A percentile compares a stretch with the other conserved stretches of the same genome.
phyloP scores from a whole-genome alignment of 2,329 filamentous ascomycete species.

The Colletotrichum limetticola region DNA sequence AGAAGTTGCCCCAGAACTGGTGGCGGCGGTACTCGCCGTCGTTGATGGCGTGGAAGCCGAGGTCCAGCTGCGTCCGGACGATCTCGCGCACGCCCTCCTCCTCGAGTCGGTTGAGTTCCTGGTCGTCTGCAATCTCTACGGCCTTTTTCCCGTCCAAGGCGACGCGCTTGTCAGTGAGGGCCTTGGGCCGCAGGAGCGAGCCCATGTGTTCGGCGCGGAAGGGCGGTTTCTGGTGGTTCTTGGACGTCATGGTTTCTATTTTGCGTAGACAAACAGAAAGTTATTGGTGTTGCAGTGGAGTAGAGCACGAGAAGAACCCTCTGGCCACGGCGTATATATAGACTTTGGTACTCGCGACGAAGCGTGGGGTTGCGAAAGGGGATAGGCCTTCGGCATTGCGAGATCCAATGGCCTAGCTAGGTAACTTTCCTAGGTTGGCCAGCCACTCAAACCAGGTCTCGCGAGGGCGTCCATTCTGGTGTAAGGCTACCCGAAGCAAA shows the following conservation, averaged over 20 bases:
- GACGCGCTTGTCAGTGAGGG: constrained; percentile 45
- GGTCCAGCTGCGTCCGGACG: constrained; percentile 73
- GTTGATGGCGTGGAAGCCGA: constrained; percentile 74
- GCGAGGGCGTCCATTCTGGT: neutral
- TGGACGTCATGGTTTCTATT: constrained; percentile 14
- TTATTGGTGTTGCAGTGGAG: no score
- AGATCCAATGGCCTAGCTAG: neutral
- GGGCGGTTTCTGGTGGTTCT: constrained; percentile 52
- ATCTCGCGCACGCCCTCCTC: constrained; percentile 73
- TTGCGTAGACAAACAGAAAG: neutral
- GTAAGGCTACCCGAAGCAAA: neutral
- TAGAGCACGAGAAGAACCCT: no score
- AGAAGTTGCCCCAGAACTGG: constrained; percentile 48
- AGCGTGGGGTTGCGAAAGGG: neutral
- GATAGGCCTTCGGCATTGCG: neutral
- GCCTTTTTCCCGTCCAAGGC: constrained; percentile 43
- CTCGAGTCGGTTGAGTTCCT: constrained; percentile 69
- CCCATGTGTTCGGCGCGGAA: constrained; percentile 83
- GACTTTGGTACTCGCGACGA: neutral
- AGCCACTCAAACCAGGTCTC: neutral
- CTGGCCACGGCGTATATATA: neutral
- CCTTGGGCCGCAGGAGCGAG: constrained; percentile 74
- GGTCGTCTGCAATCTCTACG: constrained; percentile 52
- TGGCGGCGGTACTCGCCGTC: constrained; percentile 73
- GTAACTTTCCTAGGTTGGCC: neutral